A percentile compares a stretch with the other conserved stretches of the same genome.
Evolutionary conservation across 768 basidiomycete species (phyloP).

Genomic region (Hemileccinum rubropunctum): DNA sequence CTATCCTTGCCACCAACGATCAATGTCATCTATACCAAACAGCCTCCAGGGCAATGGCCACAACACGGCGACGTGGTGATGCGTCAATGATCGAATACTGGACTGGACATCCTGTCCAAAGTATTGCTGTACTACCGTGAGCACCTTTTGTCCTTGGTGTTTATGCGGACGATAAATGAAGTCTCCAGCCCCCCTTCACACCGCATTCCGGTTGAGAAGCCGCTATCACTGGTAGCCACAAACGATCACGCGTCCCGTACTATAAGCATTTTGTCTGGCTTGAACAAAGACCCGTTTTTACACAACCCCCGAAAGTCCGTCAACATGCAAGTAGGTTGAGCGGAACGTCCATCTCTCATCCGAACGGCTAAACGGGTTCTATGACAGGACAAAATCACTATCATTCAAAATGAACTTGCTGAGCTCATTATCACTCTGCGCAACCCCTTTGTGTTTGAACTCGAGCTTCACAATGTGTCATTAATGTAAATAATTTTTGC

Average conservation of each 20-base stretch:
- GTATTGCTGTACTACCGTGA: slow-evolving; percentile 78
- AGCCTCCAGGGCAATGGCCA: slow-evolving; percentile 67
- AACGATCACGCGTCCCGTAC: slow-evolving; percentile 37
- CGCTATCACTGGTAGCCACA: slow-evolving; percentile 50
- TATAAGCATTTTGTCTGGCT: slow-evolving; percentile 49
- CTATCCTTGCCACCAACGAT: slow-evolving; percentile 67
- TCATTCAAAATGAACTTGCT: slow-evolving; percentile 80
- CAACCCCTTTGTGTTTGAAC: slow-evolving; percentile 90
- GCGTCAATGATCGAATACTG: slow-evolving; percentile 76
- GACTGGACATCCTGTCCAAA: slow-evolving; percentile 78
- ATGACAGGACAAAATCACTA: slow-evolving; percentile 52
- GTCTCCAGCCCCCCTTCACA: slow-evolving; percentile 60
- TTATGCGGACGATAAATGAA: slow-evolving; percentile 2
- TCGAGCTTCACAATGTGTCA: slow-evolving; percentile 79
- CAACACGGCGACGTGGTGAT: slow-evolving; percentile 77
- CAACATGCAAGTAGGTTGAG: slow-evolving; percentile 50
- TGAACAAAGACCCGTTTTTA: slow-evolving; percentile 76
- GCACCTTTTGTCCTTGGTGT: slow-evolving; percentile 7
- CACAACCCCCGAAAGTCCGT: slow-evolving; percentile 81
- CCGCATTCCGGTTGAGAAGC: slow-evolving; percentile 73
- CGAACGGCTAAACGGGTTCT: slow-evolving; percentile 1
- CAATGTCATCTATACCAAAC: slow-evolving; percentile 78
- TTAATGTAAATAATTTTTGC: slow-evolving; percentile 56
- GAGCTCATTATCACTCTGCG: slow-evolving; percentile 83
- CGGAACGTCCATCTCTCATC: neutral